Evolutionary conservation across 768 basidiomycete species (phyloP).

Genomic region (Amyloporia xantha): DNA sequence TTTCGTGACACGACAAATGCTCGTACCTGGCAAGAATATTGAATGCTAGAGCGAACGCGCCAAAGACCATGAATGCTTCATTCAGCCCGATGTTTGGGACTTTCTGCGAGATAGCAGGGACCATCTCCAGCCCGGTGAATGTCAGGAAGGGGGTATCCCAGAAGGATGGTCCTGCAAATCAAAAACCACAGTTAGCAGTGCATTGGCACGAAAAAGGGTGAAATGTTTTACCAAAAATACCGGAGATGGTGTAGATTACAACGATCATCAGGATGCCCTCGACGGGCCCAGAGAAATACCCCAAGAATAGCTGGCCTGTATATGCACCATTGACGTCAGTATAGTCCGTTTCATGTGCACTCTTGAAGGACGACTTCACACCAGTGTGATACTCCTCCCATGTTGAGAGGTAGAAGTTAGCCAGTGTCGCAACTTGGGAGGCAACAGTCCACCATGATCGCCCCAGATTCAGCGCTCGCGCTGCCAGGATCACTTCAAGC

Average conservation of each 20-base stretch:
- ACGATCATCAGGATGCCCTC: slow-evolving; percentile 92
- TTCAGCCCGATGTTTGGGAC: slow-evolving; percentile 74
- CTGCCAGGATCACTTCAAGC: slow-evolving; percentile 82
- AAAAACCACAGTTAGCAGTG: background rate
- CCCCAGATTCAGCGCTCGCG: slow-evolving; percentile 84
- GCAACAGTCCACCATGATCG: slow-evolving; percentile 97
- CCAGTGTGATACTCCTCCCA: slow-evolving; percentile 90
- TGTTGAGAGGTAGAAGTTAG: slow-evolving; percentile 58
- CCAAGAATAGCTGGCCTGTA: slow-evolving; percentile 81
- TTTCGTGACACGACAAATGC: background rate
- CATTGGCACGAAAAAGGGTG: too few relatives aligned
- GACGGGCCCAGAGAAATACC: slow-evolving; percentile 90
- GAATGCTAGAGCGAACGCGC: slow-evolving; percentile 57
- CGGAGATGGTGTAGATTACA: slow-evolving; percentile 69
- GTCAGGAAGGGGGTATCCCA: slow-evolving; percentile 73
- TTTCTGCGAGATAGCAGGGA: slow-evolving; percentile 37
- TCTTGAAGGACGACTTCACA: slow-evolving; percentile 21
- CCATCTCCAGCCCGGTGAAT: slow-evolving; percentile 45
- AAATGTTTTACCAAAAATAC: slow-evolving; percentile 55
- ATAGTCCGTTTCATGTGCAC: too few relatives aligned
- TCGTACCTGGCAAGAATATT: slow-evolving; percentile 71
- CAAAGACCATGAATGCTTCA: slow-evolving; percentile 84
- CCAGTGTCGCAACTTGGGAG: slow-evolving; percentile 63
- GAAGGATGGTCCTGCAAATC: slow-evolving; percentile 60
- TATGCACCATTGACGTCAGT: background rate